phyloP scores from a whole-genome alignment of 208 protist genomes.

The Leishmania arabica region DNA sequence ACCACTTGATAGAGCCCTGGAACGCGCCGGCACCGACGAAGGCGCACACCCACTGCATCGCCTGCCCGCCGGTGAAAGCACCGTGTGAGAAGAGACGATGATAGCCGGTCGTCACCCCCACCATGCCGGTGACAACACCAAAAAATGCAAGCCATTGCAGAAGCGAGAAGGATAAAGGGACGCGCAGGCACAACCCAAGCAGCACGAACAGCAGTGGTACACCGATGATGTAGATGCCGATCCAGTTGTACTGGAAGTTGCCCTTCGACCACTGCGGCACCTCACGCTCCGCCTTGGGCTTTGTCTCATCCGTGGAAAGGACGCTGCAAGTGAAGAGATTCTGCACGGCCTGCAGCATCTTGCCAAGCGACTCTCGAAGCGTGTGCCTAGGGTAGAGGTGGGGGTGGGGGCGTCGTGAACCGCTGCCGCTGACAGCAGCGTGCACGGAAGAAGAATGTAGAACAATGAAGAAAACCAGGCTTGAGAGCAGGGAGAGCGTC shows the following conservation, averaged over 20 bases:
- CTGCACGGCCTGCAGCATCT: not conserved
- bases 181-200: slow-evolving; percentile 28
- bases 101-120: slow-evolving; percentile 87
- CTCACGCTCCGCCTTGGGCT: slow-evolving; percentile 37
- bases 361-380: not conserved
- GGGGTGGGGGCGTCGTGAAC: not conserved
- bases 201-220: slow-evolving; percentile 30
- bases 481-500: not conserved
- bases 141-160: slow-evolving; percentile 38
- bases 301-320: slow-evolving; percentile 3
- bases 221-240: slow-evolving; percentile 37
- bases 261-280: slow-evolving; percentile 45
- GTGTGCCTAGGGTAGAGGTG: not conserved
- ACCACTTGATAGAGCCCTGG: slow-evolving; percentile 90
- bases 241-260: slow-evolving; percentile 54
- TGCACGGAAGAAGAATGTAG: not conserved
- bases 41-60: slow-evolving; percentile 68
- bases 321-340: slow-evolving; percentile 14
- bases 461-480: not conserved
- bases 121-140: slow-evolving; percentile 67
- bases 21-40: slow-evolving; percentile 77
- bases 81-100: slow-evolving; percentile 89
- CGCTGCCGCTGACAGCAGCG: not conserved
- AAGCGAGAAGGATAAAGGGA: slow-evolving; percentile 25
- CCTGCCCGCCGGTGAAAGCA: slow-evolving; percentile 53